Evolutionary conservation across 208 protist species (phyloP).

Genomic region (Leishmania lainsoni): DNA sequence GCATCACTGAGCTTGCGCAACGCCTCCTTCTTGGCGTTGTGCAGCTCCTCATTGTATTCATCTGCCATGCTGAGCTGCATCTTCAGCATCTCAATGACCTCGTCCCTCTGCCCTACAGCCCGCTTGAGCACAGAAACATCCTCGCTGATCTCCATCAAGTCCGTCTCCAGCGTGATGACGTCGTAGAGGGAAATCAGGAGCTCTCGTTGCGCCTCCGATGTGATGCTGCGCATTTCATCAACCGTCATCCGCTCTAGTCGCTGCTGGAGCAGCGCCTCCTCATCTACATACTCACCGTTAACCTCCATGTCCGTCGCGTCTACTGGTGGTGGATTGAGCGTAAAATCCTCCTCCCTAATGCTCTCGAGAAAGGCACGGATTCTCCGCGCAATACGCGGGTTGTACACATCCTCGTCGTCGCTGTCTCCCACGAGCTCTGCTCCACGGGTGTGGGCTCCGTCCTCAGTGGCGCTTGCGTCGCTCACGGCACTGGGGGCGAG

Average conservation of each 20-base stretch:
- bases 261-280: slow-evolving; percentile 8
- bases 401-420: slow-evolving; percentile 23
- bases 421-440: not conserved
- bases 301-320: not conserved
- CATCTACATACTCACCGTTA: not conserved
- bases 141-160: slow-evolving; percentile 32
- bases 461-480: not conserved
- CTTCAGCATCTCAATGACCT: slow-evolving; percentile 38
- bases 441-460: not conserved
- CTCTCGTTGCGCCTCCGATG: slow-evolving; percentile 23
- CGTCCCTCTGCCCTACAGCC: slow-evolving; percentile 34
- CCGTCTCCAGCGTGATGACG: slow-evolving; percentile 25
- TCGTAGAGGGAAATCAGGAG: slow-evolving; percentile 34
- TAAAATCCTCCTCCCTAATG: slow-evolving; percentile 5
- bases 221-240: slow-evolving; percentile 37
- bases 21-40: slow-evolving; percentile 48
- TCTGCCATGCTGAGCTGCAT: slow-evolving; percentile 40
- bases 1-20: slow-evolving; percentile 51
- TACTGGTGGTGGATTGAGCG: not conserved
- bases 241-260: slow-evolving; percentile 11
- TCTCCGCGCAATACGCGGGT: slow-evolving; percentile 8
- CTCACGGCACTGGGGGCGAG: not conserved
- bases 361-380: slow-evolving; percentile 19
- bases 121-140: slow-evolving; percentile 37
- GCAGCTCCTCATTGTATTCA: slow-evolving; percentile 41